phyloP scores from a whole-genome alignment of 202 grass and related monocot species.

The Panicum virgatum region DNA sequence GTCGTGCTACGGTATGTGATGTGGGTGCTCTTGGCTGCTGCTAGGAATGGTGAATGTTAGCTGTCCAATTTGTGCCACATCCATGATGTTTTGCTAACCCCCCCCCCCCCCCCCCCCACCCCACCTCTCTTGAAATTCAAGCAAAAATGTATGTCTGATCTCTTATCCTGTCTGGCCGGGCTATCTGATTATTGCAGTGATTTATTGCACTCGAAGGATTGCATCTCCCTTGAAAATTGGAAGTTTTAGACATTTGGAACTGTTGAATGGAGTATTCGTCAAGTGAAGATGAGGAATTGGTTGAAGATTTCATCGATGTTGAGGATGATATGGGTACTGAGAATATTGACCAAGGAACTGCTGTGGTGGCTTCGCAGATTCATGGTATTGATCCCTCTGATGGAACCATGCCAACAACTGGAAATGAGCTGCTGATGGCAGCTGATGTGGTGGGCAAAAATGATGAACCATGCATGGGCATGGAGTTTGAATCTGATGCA shows the following conservation, averaged over 20 bases:
- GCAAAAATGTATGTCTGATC: not conserved
- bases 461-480: conserved; percentile 57
- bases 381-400: conserved; percentile 24
- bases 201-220: not conserved
- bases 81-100: not conserved
- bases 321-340: conserved; percentile 51
- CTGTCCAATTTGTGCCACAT: not conserved
- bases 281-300: conserved; percentile 68
- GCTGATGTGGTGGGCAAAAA: conserved; percentile 44
- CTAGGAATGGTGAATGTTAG: conserved; percentile 18
- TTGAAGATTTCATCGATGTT: conserved; percentile 63
- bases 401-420: conserved; percentile 16
- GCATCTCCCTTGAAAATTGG: conserved; percentile 2
- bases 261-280: conserved; percentile 80
- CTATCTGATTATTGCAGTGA: conserved; percentile 25
- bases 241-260: not conserved
- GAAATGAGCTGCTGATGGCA: conserved; percentile 39
- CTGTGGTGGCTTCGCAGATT: conserved; percentile 21
- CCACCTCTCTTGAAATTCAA: not conserved
- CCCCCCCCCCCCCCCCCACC: not conserved
- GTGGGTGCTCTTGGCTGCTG: not conserved
- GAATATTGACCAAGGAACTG: conserved; percentile 42
- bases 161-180: not conserved
- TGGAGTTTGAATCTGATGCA: conserved; percentile 87
- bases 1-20: not conserved